These are phyloP conservation scores for Aspergillus cristatus DNA, from an alignment of 495 filamentous ascomycete genomes.

Conservation along the genomic window DNA sequence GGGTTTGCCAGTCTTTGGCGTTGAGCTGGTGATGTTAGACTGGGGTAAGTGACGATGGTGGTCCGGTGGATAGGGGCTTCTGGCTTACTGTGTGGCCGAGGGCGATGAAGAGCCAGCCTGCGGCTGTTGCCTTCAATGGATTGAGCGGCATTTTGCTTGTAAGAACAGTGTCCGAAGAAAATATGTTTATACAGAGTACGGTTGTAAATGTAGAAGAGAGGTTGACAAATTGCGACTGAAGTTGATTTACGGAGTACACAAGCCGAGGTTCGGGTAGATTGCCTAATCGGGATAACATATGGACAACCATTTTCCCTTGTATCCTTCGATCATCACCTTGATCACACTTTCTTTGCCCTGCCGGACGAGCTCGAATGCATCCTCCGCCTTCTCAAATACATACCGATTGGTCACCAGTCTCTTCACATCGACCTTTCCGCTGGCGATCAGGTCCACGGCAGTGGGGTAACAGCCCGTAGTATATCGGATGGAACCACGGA, in stretches of 20 bases:
- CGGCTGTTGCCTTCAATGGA: constrained; percentile 10
- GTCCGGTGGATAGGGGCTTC: too few species aligned
- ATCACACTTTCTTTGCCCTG: constrained; percentile 69
- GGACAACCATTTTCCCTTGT: neutral
- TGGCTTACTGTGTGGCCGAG: constrained; percentile 14
- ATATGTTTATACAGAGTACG: too few species aligned
- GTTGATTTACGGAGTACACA: too few species aligned
- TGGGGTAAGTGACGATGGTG: neutral
- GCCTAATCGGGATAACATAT: too few species aligned
- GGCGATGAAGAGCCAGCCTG: constrained; percentile 13
- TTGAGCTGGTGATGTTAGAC: constrained; percentile 5
- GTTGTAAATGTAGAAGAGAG: too few species aligned
- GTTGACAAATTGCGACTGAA: too few species aligned
- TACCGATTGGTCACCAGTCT: constrained; percentile 61
- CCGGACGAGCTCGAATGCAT: constrained; percentile 70
- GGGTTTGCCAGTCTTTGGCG: constrained; percentile 12
- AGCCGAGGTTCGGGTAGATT: too few species aligned
- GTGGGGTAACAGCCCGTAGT: constrained; percentile 66
- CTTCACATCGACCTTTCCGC: constrained; percentile 62
- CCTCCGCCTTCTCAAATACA: constrained; percentile 62
- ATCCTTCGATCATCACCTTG: constrained; percentile 74
- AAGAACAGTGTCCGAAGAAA: too few species aligned
- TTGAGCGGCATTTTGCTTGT: too few species aligned
- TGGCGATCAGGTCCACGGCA: constrained; percentile 61
- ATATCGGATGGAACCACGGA: constrained; percentile 76